These are phyloP conservation scores for Trichoderma sp. DNA, from an alignment of 2,329 filamentous ascomycete genomes.

Conservation along the genomic window DNA sequence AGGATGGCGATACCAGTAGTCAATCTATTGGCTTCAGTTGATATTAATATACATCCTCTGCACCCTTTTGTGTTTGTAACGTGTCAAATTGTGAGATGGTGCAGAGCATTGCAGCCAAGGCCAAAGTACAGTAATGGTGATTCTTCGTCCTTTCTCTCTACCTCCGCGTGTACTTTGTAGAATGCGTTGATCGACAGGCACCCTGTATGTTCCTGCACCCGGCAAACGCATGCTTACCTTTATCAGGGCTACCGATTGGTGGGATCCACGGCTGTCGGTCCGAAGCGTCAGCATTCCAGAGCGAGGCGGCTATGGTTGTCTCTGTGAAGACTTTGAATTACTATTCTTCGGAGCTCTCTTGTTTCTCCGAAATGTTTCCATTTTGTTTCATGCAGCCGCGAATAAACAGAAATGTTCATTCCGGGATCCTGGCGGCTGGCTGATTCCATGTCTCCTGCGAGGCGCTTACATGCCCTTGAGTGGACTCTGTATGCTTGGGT, in stretches of 20 bases:
- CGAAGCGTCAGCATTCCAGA: not conserved
- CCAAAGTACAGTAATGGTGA: not conserved
- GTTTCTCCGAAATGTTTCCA: not conserved
- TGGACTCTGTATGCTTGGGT: not conserved
- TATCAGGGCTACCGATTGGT: not conserved
- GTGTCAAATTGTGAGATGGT: not conserved
- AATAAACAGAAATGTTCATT: not conserved
- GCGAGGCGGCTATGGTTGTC: not conserved
- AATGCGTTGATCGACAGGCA: constrained; percentile 3
- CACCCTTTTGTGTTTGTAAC: not conserved
- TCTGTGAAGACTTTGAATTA: not conserved
- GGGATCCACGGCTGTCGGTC: not conserved
- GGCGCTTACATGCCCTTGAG: not conserved
- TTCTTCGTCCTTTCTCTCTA: not conserved
- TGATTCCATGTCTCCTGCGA: not conserved
- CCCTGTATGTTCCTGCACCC: not conserved
- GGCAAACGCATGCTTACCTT: not conserved
- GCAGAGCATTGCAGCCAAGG: not conserved
- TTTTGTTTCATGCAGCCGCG: not conserved
- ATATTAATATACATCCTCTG: not conserved
- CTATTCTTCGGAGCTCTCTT: not conserved
- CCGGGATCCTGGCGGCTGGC: not conserved
- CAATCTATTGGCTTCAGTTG: not conserved
- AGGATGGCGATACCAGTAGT: not conserved
- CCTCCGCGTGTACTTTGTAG: not conserved